Percentiles rank a stretch among this genome's conserved stretches.
Evolutionary conservation across 208 protist species (phyloP).

Genomic region (Sergeia podlipaevii): DNA sequence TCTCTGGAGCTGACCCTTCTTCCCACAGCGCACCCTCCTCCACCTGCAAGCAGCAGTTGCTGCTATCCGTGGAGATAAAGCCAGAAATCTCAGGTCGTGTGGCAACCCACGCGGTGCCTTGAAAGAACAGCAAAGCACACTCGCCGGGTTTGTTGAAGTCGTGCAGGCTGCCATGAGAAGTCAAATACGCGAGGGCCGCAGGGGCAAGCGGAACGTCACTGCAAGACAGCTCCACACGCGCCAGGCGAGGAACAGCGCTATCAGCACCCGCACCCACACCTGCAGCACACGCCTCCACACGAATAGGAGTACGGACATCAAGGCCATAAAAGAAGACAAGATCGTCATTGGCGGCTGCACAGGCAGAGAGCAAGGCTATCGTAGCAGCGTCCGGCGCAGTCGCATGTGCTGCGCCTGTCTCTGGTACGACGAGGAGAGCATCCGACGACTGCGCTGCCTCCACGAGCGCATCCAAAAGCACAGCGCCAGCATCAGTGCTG

Average conservation of each 20-base stretch:
- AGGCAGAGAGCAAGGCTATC: neutral
- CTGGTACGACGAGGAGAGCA: neutral
- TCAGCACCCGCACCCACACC: conserved; percentile 12
- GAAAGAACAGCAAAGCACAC: conserved; percentile 25
- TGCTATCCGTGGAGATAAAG: conserved; percentile 26
- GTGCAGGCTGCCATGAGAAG: conserved; percentile 22
- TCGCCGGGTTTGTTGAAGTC: conserved; percentile 20
- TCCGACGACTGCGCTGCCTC: neutral
- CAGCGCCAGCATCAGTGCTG: conserved; percentile 9
- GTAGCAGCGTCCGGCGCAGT: neutral
- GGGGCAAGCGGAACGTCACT: conserved; percentile 26
- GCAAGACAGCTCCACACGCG: no score
- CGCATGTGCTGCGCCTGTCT: neutral
- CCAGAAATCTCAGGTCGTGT: conserved; percentile 29
- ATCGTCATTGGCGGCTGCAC: neutral
- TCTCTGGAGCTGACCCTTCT: conserved; percentile 15
- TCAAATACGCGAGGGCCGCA: conserved; percentile 28
- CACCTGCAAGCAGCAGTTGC: conserved; percentile 37
- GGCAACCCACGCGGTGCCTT: conserved; percentile 45
- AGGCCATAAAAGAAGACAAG: neutral
- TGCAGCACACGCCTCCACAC: neutral
- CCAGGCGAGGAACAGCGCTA: conserved; percentile 6
- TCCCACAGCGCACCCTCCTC: conserved; percentile 30
- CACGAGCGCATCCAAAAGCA: conserved; percentile 5
- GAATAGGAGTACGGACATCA: neutral